These are phyloP conservation scores for Glycyrrhiza uralensis DNA, from an alignment of 306 rosid species.

Conservation along the genomic window DNA sequence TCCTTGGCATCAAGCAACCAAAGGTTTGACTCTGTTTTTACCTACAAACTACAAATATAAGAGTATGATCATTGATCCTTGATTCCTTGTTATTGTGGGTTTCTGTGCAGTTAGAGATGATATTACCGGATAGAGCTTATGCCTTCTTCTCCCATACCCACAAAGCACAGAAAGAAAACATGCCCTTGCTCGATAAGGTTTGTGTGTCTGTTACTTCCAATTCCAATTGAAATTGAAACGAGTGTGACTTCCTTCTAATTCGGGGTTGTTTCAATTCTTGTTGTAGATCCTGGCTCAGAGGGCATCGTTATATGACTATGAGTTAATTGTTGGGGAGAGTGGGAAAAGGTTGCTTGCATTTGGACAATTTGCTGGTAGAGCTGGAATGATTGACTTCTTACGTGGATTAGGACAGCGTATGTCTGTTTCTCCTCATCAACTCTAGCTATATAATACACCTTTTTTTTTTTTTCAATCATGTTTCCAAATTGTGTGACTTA, in stretches of 20 bases:
- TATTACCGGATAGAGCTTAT: slow-evolving; percentile 88
- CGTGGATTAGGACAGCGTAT: slow-evolving; percentile 79
- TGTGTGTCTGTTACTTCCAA: neutral
- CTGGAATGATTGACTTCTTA: slow-evolving; percentile 84
- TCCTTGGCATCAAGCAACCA: slow-evolving; percentile 88
- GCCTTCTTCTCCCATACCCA: slow-evolving; percentile 94
- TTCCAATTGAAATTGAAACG: too few relatives aligned
- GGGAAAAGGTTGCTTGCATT: slow-evolving; percentile 83
- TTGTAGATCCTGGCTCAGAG: slow-evolving; percentile 68
- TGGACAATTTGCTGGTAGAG: slow-evolving; percentile 93
- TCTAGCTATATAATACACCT: too few relatives aligned
- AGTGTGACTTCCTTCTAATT: neutral
- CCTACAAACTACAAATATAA: too few relatives aligned
- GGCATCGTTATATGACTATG: slow-evolving; percentile 81
- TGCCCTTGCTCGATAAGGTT: slow-evolving; percentile 88
- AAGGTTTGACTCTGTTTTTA: slow-evolving; percentile 41
- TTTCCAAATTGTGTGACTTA: slow-evolving; percentile 7
- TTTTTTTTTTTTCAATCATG: neutral
- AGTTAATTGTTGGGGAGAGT: slow-evolving; percentile 74
- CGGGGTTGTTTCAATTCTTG: neutral
- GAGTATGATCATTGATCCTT: too few relatives aligned
- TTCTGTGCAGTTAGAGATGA: slow-evolving; percentile 84
- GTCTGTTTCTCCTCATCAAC: slow-evolving; percentile 29
- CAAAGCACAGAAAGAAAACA: slow-evolving; percentile 91
- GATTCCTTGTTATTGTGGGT: too few relatives aligned